Base-by-base conservation (phyloP, 208 protist species). In the Leishmania turanica region DNA sequence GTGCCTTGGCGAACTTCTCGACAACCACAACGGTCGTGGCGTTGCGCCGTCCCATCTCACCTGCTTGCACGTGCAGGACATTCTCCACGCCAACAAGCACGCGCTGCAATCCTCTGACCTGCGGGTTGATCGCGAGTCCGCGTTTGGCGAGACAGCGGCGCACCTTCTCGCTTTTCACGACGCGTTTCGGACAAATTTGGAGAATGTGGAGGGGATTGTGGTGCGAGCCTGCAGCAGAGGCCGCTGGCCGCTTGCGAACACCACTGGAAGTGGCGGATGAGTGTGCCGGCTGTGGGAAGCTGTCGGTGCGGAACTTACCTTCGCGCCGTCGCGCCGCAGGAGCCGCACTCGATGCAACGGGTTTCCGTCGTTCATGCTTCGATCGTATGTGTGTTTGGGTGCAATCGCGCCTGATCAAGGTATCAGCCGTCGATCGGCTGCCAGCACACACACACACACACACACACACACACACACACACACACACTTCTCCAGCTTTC, bases 1-100 rank as follows among this genome's bases (percentile, higher is more conserved):
- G 27, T 37, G 31, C 2, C 21, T n/a, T 62, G 80, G 80, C 1
- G 13, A 27, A 80, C 7, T 37, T 71, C 66, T 71, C 11, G 42
- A 34, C 54, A 73, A 49, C 31, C 79, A 56, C 75, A 88, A 88
- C 79, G 70, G 64, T 11, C 42, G n/a, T 21, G 86, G 84, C 2
- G 53, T 85, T 56, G 77, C 79, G 15, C 71, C 88, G 15, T 86
- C 88, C 40, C 84, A 90, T 71, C 31, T 88, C 45, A 81, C 84
- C 3, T 89, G 81, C 31, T 82, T 88, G 11, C 85, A 88, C n/a
- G 34, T 24, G 21, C 73, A 51, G 40, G 84, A 88, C 56, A n/a
- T 66, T 7, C 65, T 71, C 27, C 31, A 80, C 66, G 68, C 21
- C 31, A 40, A 83, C 42, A 82, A 81, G 75, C 54, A 56, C 17